Evolutionary conservation across 768 basidiomycete genomes (phyloP).

Genomic region (Phylloporus arenicola): DNA sequence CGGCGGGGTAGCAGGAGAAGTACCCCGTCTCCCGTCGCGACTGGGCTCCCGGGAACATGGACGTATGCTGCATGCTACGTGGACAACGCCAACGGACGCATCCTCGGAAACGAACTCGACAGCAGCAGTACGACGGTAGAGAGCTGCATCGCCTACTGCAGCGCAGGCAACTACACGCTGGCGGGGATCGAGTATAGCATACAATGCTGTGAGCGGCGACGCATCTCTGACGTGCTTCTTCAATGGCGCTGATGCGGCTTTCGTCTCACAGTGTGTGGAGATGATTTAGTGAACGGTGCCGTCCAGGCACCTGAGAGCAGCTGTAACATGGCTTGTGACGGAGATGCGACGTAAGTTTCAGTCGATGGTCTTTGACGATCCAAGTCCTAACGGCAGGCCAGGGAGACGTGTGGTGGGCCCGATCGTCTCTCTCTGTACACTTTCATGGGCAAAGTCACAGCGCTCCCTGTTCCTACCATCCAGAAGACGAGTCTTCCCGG

Average conservation of each 20-base stretch:
- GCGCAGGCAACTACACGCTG: slow-evolving; percentile 49
- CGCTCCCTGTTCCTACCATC: slow-evolving; percentile 52
- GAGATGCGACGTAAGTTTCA: slow-evolving; percentile 51
- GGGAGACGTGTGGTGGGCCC: slow-evolving; percentile 68
- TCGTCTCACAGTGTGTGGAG: slow-evolving; percentile 57
- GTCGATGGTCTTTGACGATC: background rate
- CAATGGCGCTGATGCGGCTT: slow-evolving; percentile 1
- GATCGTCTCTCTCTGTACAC: slow-evolving; percentile 69
- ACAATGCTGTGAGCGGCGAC: slow-evolving; percentile 41
- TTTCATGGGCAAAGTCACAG: slow-evolving; percentile 44
- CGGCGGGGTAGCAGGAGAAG: slow-evolving; percentile 25
- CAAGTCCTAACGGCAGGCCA: slow-evolving; percentile 21
- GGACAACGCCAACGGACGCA: slow-evolving; percentile 65
- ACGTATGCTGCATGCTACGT: slow-evolving; percentile 63
- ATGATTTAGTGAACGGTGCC: slow-evolving; percentile 59
- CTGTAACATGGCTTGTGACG: slow-evolving; percentile 74
- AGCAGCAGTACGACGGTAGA: slow-evolving; percentile 48
- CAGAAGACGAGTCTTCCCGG: slow-evolving; percentile 57
- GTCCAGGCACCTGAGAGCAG: slow-evolving; percentile 40
- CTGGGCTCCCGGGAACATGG: slow-evolving; percentile 52
- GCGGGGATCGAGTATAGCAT: slow-evolving; percentile 65
- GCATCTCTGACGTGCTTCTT: background rate
- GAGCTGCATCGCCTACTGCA: slow-evolving; percentile 58
- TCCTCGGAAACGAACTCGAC: slow-evolving; percentile 43
- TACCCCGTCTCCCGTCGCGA: slow-evolving; percentile 41